Percentiles rank a stretch among this genome's conserved stretches.
phyloP scores from a whole-genome alignment of 148 eudicot genomes.

The Rhododendron kiyosumense region DNA sequence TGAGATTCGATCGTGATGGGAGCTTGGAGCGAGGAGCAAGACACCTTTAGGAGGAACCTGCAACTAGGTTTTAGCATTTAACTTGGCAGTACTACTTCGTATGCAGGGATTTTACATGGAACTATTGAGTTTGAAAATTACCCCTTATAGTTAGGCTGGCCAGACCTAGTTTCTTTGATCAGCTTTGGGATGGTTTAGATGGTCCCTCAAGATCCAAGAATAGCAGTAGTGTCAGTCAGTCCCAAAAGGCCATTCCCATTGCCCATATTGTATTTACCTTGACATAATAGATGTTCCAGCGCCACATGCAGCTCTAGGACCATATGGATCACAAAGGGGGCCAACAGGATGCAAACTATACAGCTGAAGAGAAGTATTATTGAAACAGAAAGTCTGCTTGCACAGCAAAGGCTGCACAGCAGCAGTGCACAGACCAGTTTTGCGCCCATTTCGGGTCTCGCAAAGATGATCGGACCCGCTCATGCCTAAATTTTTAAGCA shows the following conservation, averaged over 20 bases:
- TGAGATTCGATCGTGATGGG: neutral
- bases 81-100: neutral
- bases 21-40: neutral
- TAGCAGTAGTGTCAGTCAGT: neutral
- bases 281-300: neutral
- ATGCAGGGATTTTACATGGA: neutral
- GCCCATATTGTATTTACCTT: neutral
- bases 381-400: neutral
- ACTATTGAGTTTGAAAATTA: neutral
- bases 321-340: neutral
- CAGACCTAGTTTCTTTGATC: neutral
- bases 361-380: neutral
- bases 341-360: neutral
- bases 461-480: too few species aligned
- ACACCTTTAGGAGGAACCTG: neutral
- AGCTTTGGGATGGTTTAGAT: neutral
- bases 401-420: too few species aligned
- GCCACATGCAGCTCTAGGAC: neutral
- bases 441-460: too few species aligned
- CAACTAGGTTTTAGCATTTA: neutral
- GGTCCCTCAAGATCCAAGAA: neutral
- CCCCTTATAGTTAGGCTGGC: neutral
- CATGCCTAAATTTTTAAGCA: too few species aligned
- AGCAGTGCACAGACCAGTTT: too few species aligned
- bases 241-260: neutral